Base-by-base conservation (phyloP, 2,329 filamentous ascomycete genomes). In the Fusarium chaquense region DNA sequence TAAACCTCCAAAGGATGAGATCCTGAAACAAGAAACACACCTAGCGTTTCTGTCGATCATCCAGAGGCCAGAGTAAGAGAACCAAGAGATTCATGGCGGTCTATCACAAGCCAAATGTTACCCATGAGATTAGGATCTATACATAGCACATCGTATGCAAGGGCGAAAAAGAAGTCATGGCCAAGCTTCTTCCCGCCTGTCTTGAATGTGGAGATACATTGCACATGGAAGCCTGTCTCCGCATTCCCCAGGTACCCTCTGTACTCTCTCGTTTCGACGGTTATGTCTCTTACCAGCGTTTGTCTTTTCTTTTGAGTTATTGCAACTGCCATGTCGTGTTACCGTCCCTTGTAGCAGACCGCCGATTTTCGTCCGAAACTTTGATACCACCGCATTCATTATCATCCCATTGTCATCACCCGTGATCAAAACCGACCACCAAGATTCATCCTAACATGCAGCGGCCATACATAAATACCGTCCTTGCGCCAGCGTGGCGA, bases 11-110 rank as follows among this genome's bases (percentile, higher is more conserved):
- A 18, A 56, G 54, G 60, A 60, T 56, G 66, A 62, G 58, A 62
- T 32, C 5, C 47, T 69, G 61, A 73, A 73, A 72, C 71, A 45
- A 58, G 69, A 72, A 72, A 69, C 69, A 47, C 40, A 44, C 32
- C 26, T 41, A 56, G 59, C 38, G 28, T 45, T 65, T 45, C 49
- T 44, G 43, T 41, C 38, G 64, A 56, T 30, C 24, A 40, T 20
- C 12, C 18, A 32, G 26, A 46, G 35, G 53, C 40, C 51, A 54
- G 45, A 56, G 46, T 59, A 46, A 62, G 58, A 65, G 59, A 62
- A 55, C 58, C 64, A 36, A 35, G 55, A 61, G 59, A 53, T 58
- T 44, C 12, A 49, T 30, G 45, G 51, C 18, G 36, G 33, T 40
- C 40, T 22, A 49, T 49, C 20, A 57, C 49, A 50, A 58, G 40